Evolutionary conservation across 176 grass and related monocot genomes (phyloP), one percentile per base, ranked within the genome.

Genomic region (Carex parvula): DNA sequence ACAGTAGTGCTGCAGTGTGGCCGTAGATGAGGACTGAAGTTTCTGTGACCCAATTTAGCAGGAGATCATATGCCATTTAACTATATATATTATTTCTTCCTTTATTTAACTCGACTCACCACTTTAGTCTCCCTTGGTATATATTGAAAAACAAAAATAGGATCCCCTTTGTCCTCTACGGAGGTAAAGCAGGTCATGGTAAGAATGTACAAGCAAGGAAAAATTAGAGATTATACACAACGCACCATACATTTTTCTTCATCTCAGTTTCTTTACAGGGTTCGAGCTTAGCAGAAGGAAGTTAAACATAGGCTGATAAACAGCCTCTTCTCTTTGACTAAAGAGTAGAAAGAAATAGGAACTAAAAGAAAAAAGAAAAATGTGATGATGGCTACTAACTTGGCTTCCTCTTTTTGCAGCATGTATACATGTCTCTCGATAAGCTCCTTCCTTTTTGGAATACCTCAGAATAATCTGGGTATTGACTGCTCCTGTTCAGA

Each of bases 181-280:
- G 59, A 61, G 59, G 20, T 61, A 21, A 20, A 54, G 17, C 14
- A 60, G 12, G 3, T 74, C 32, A 41, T 69, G 65, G 14, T 8
- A 69, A 18, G 32, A 18, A 13, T 18, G 32, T 16, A 64, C 61
- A 64, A 37, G 64, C 29, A 17, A 14, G 33, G 8, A 2, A 39
- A 68, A 69, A 5, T 12, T 18, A 69, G 17, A 69, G 65, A 66
- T 11, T 61, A 56, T 32, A 81, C 42, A 83, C 6, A 24, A 48
- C 33, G 20, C n/a, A 68, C 60, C 26, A 65, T 18, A 30, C 41
- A 44, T 83, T 83, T 81, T 81, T 17, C 42, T 65, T 50, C 44
- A 54, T 68, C 46, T 67, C 33, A 54, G 61, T 50, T 65, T 50
- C 50, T 83, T 83, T 83, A 67, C 80, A 83, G 26, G 12, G n/a